A percentile compares a stretch with the other conserved stretches of the same genome.
Conservation (phyloP, 1,284 basidiomycete species). For the Naganishia sp. region DNA sequence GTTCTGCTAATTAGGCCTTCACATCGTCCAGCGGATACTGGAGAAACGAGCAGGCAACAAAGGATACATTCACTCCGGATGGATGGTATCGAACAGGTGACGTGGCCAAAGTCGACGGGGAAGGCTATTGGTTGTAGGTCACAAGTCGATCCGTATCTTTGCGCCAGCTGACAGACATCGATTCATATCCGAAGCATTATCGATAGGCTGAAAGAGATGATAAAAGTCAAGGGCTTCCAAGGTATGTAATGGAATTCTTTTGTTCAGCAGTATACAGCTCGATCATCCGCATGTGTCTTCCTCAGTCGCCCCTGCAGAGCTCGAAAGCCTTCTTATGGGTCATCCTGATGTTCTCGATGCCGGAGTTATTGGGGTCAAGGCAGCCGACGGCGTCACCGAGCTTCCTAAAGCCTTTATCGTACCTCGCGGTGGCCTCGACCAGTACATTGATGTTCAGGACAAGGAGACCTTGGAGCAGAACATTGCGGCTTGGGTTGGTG, state of each 20-base stretch:
- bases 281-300: no score
- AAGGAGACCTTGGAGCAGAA: slow-evolving; percentile 54
- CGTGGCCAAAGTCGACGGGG: slow-evolving; percentile 63
- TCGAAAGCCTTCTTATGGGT: slow-evolving; percentile 70
- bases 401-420: slow-evolving; percentile 76
- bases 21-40: slow-evolving; percentile 54
- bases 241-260: slow-evolving; percentile 30
- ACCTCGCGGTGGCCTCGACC: slow-evolving; percentile 44
- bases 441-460: slow-evolving; percentile 54
- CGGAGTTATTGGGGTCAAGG: slow-evolving; percentile 70
- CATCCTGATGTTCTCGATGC: slow-evolving; percentile 71
- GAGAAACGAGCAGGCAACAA: slow-evolving; percentile 68
- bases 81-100: slow-evolving; percentile 86
- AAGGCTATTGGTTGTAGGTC: slow-evolving; percentile 58
- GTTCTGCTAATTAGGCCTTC: neutral
- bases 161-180: neutral
- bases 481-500: slow-evolving; percentile 64
- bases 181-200: slow-evolving; percentile 43
- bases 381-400: slow-evolving; percentile 67
- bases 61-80: slow-evolving; percentile 65
- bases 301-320: slow-evolving; percentile 76
- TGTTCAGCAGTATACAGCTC: no score
- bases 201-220: slow-evolving; percentile 70
- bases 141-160: neutral
- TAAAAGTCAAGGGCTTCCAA: slow-evolving; percentile 67